Percentiles rank a stretch among this genome's conserved stretches.
These are phyloP conservation scores for Paramecium primaurelia DNA, from an alignment of 73 alveolate genomes.

Conservation along the genomic window DNA sequence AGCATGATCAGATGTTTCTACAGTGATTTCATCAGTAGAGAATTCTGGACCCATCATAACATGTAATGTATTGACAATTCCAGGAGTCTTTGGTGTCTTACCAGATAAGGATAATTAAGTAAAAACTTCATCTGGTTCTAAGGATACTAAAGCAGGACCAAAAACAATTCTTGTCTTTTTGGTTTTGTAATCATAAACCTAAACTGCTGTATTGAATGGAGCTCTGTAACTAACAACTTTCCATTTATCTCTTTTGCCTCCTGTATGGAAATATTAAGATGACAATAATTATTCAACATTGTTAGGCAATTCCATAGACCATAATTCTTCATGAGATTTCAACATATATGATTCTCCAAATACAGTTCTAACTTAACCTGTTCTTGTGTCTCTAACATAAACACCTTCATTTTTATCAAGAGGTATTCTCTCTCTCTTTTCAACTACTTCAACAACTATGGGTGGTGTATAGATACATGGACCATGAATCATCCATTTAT, in stretches of 20 bases:
- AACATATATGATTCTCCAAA: constrained; percentile 82
- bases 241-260: constrained; percentile 63
- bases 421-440: constrained; percentile 75
- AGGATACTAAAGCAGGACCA: constrained; percentile 77
- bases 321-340: constrained; percentile 84
- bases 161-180: constrained; percentile 69
- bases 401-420: constrained; percentile 84
- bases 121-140: constrained; percentile 80
- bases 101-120: constrained; percentile 79
- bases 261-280: constrained; percentile 39
- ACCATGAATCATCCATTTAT: constrained; percentile 88
- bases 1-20: constrained; percentile 86
- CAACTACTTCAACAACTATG: constrained; percentile 71
- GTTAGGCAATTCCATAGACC: constrained; percentile 75
- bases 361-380: constrained; percentile 76
- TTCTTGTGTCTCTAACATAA: constrained; percentile 80
- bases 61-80: constrained; percentile 77
- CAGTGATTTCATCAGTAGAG: constrained; percentile 80
- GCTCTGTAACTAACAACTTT: constrained; percentile 75
- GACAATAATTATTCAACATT: constrained; percentile 72
- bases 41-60: constrained; percentile 86
- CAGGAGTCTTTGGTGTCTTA: constrained; percentile 81
- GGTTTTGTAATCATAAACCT: constrained; percentile 80
- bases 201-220: constrained; percentile 81
- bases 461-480: constrained; percentile 82